Evolutionary conservation across 2,329 filamentous ascomycete genomes (phyloP).

Genomic region (Fusarium protoensiforme): DNA sequence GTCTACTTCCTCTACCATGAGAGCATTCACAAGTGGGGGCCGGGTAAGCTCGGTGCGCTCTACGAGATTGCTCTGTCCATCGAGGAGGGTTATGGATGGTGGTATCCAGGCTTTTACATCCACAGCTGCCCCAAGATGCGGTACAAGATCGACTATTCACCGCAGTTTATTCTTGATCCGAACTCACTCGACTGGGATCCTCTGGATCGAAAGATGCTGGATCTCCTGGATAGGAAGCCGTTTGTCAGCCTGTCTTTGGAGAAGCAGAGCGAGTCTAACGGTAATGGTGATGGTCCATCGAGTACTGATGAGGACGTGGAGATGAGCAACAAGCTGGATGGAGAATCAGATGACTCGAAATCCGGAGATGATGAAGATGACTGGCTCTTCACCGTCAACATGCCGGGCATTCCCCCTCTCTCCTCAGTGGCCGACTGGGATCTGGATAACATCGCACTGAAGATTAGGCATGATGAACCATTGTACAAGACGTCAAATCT

Average conservation of each 20-base stretch:
- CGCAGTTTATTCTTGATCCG: slow-evolving; percentile 79
- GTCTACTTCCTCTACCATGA: slow-evolving; percentile 88
- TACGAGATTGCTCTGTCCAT: slow-evolving; percentile 77
- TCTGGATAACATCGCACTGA: slow-evolving; percentile 69
- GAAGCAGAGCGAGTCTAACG: slow-evolving; percentile 27
- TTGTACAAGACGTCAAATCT: slow-evolving; percentile 63
- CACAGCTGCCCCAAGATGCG: slow-evolving; percentile 84
- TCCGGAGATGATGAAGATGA: slow-evolving; percentile 22
- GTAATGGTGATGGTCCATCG: not conserved
- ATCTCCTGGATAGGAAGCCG: slow-evolving; percentile 62
- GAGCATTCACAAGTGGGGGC: slow-evolving; percentile 74
- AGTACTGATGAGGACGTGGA: not conserved
- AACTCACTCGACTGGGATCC: slow-evolving; percentile 71
- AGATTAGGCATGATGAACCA: slow-evolving; percentile 52
- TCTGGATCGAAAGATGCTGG: slow-evolving; percentile 63
- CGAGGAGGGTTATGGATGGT: slow-evolving; percentile 78
- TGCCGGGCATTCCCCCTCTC: slow-evolving; percentile 73
- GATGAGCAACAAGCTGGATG: slow-evolving; percentile 1
- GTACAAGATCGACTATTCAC: slow-evolving; percentile 84
- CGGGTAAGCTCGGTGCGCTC: slow-evolving; percentile 81
- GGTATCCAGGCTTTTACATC: slow-evolving; percentile 87
- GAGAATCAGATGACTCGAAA: slow-evolving; percentile 26
- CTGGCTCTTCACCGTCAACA: slow-evolving; percentile 67
- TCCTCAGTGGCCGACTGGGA: slow-evolving; percentile 65
- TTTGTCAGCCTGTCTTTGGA: slow-evolving; percentile 64